Base-by-base conservation (phyloP, 139 green algal species). In the Ostreobium quekettii region DNA sequence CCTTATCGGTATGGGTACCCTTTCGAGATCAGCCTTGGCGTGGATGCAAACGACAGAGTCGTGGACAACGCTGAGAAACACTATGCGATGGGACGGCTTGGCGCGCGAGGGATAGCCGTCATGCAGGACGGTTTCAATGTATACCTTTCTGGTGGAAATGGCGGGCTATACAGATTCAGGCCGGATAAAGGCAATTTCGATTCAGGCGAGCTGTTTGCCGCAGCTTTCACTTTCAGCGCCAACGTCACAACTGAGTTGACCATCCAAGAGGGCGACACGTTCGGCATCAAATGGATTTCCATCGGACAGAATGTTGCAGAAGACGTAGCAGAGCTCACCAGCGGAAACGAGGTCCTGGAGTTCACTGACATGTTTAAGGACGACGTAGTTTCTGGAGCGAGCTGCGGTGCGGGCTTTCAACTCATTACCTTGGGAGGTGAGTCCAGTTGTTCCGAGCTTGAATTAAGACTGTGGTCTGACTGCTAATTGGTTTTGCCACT, bases 81-180 rank as follows among this genome's bases (percentile, higher is more conserved):
- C 35, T 68, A 68, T 56, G 61, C 61, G 19, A 26, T 68, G 35
- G 61, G 61, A 8, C 38, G 61, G 53, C 22, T 56, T 6, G 61
- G 61, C 24, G 61, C 61, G 24, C 15, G 53, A 35, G 61, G 61
- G 37, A 15, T 68, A 7, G 32, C 61, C 61, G 61, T 68, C 36
- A 68, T 68, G 61, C 61, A 68, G 36, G 42, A 68, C 35, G 61
- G 61, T 15, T 53, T 57, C 36, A 68, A 36, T 29, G 36, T 68
- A 19, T 68, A 68, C 61, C 30, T 68, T 36, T 11, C 61, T 7
- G 61, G 61, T 11, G 61, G 61, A 15, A 68, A 19, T 11, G 61
- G 36, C 36, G 61, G 61, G 22, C 11, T 68, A 38, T 68, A 38
- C 61, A 68, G 4, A 28, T 68, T 48, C 11, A 38, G 26, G 6